Conservation (phyloP, 2,329 filamentous ascomycete genomes). For the Hymenoscyphus salicellus region DNA sequence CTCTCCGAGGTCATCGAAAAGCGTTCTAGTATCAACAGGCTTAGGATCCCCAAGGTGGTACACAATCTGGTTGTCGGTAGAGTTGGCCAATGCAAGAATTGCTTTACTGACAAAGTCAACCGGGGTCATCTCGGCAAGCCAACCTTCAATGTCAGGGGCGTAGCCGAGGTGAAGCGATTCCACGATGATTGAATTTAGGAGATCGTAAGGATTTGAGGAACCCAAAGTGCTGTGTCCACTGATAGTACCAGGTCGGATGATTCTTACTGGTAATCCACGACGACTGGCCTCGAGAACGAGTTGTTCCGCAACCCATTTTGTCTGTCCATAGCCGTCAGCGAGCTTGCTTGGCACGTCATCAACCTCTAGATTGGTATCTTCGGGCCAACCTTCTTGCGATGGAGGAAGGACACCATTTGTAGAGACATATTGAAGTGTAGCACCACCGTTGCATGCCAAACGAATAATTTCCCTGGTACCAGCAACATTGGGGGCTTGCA, state of each 20-base stretch:
- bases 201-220: slow-evolving; percentile 74
- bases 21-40: slow-evolving; percentile 61
- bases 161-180: slow-evolving; percentile 72
- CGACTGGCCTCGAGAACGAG: slow-evolving; percentile 74
- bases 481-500: slow-evolving; percentile 72
- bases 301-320: slow-evolving; percentile 72
- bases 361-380: slow-evolving; percentile 64
- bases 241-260: slow-evolving; percentile 79
- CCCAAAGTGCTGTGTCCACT: slow-evolving; percentile 73
- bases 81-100: slow-evolving; percentile 66
- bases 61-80: slow-evolving; percentile 60
- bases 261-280: slow-evolving; percentile 69
- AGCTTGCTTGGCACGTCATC: slow-evolving; percentile 67
- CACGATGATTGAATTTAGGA: slow-evolving; percentile 72
- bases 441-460: slow-evolving; percentile 62
- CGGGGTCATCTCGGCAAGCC: slow-evolving; percentile 80
- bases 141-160: slow-evolving; percentile 67
- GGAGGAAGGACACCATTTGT: slow-evolving; percentile 77
- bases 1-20: slow-evolving; percentile 62
- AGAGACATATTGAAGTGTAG: slow-evolving; percentile 74
- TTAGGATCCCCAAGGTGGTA: slow-evolving; percentile 74
- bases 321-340: slow-evolving; percentile 83
- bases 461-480: slow-evolving; percentile 75
- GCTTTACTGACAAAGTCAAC: slow-evolving; percentile 77
- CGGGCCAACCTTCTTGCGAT: slow-evolving; percentile 67